Conservation (phyloP, 1,139 yeast genomes). For the Yamadazyma trypodendri region DNA sequence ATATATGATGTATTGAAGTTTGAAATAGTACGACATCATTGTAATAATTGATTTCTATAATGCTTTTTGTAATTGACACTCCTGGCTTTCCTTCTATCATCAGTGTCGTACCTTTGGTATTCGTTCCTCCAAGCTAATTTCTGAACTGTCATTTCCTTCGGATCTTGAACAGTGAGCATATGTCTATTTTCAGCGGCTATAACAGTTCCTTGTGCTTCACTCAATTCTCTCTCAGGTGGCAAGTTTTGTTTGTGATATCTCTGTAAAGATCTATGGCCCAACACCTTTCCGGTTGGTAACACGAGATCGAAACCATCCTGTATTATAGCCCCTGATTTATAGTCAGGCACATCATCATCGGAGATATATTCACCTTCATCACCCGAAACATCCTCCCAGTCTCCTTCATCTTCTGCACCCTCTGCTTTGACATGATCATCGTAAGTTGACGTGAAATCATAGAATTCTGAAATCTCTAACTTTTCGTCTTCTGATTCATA, state of each 20-base stretch:
- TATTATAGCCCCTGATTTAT: conserved; percentile 32
- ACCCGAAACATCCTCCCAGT: conserved; percentile 51
- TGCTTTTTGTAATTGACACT: conserved; percentile 86
- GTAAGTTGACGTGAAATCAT: conserved; percentile 77
- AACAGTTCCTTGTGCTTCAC: conserved; percentile 93
- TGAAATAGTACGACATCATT: conserved; percentile 33
- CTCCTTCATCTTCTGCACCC: conserved; percentile 32
- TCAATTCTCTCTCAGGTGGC: conserved; percentile 67
- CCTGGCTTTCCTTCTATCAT: conserved; percentile 78
- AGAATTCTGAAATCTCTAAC: conserved; percentile 75
- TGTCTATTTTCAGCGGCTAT: conserved; percentile 90
- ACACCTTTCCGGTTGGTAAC: conserved; percentile 80
- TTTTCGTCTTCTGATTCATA: conserved; percentile 83
- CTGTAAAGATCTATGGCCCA: conserved; percentile 87
- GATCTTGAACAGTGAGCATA: conserved; percentile 52
- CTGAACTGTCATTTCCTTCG: conserved; percentile 55
- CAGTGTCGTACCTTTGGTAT: conserved; percentile 62
- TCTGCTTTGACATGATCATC: conserved; percentile 25
- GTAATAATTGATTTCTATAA: conserved; percentile 87
- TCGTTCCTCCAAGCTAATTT: conserved; percentile 79
- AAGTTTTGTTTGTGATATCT: conserved; percentile 82
- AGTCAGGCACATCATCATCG: conserved; percentile 43
- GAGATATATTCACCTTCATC: conserved; percentile 42
- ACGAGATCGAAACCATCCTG: conserved; percentile 73
- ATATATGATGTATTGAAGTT: not conserved